phyloP scores from a whole-genome alignment of 1,284 basidiomycete genomes.

The Flammula alnicola region DNA sequence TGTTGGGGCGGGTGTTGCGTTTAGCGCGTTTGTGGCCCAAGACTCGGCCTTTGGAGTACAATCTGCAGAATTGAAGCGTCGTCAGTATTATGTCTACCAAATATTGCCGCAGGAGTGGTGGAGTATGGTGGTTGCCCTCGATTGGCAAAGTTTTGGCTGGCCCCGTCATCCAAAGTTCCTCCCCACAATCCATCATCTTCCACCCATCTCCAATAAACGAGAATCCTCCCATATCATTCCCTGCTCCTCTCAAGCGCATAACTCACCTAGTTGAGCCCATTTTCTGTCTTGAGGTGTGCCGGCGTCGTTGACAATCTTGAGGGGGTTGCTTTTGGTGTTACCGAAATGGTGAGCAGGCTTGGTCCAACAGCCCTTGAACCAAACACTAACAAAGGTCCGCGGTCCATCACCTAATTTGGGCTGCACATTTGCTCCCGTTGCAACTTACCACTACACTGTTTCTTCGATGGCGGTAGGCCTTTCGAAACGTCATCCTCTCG shows the following conservation, averaged over 20 bases:
- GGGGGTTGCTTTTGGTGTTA: slow-evolving; percentile 29
- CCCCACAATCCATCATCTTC: slow-evolving; percentile 34
- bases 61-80: slow-evolving; percentile 51
- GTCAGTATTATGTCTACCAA: slow-evolving; percentile 16
- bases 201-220: slow-evolving; percentile 14
- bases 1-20: slow-evolving; percentile 95
- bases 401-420: neutral
- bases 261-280: slow-evolving; percentile 82
- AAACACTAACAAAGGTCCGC: slow-evolving; percentile 25
- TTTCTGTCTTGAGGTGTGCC: slow-evolving; percentile 54
- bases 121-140: slow-evolving; percentile 2
- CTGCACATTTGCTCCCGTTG: neutral
- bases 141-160: slow-evolving; percentile 11
- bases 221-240: slow-evolving; percentile 27
- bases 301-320: slow-evolving; percentile 48
- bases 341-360: slow-evolving; percentile 22
- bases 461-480: slow-evolving; percentile 1
- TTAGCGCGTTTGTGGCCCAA: slow-evolving; percentile 99
- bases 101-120: neutral
- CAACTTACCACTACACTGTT: neutral
- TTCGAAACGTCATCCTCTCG: neutral
- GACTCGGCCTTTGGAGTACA: slow-evolving; percentile 97
- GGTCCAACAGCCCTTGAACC: slow-evolving; percentile 19
- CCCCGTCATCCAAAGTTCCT: slow-evolving; percentile 33
- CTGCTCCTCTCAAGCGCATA: slow-evolving; percentile 20